phyloP scores from a whole-genome alignment of 2,329 filamentous ascomycete genomes.

The Aspergillus fructus region DNA sequence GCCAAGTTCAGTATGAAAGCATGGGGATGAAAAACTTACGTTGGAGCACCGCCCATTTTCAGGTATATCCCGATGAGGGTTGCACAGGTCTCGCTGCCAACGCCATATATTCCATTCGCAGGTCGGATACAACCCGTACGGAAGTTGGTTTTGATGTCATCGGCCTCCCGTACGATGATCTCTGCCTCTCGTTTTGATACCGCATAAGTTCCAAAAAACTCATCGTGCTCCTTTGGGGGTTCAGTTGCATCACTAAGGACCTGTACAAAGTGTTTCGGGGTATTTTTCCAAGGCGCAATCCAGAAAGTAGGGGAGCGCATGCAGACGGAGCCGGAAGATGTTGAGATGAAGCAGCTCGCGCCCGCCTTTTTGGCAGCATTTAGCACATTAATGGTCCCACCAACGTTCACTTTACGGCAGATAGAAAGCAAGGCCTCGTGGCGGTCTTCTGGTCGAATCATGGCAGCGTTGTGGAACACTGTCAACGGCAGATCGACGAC shows the following conservation, averaged over 20 bases:
- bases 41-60: slow-evolving; percentile 37
- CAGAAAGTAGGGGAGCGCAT: slow-evolving; percentile 46
- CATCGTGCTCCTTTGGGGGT: slow-evolving; percentile 40
- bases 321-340: slow-evolving; percentile 52
- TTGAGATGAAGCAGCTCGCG: slow-evolving; percentile 54
- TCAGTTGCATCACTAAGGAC: slow-evolving; percentile 45
- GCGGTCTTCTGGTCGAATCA: slow-evolving; percentile 54
- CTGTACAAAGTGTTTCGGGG: slow-evolving; percentile 46
- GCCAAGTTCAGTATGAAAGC: too few relatives aligned
- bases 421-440: slow-evolving; percentile 46
- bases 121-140: slow-evolving; percentile 57
- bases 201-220: slow-evolving; percentile 53
- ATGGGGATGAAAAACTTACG: slow-evolving; percentile 15
- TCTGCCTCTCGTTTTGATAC: slow-evolving; percentile 55
- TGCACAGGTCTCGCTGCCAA: slow-evolving; percentile 40
- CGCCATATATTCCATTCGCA: slow-evolving; percentile 55
- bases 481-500: slow-evolving; percentile 51
- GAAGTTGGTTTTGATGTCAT: slow-evolving; percentile 40
- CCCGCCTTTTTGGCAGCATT: slow-evolving; percentile 47
- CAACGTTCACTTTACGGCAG: slow-evolving; percentile 51
- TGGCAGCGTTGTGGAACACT: slow-evolving; percentile 59
- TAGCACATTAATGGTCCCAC: slow-evolving; percentile 52
- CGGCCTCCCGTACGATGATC: slow-evolving; percentile 49
- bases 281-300: slow-evolving; percentile 44
- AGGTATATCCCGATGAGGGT: slow-evolving; percentile 44